These are phyloP conservation scores for Medicago arabica DNA, from an alignment of 306 rosid species.

Conservation along the genomic window DNA sequence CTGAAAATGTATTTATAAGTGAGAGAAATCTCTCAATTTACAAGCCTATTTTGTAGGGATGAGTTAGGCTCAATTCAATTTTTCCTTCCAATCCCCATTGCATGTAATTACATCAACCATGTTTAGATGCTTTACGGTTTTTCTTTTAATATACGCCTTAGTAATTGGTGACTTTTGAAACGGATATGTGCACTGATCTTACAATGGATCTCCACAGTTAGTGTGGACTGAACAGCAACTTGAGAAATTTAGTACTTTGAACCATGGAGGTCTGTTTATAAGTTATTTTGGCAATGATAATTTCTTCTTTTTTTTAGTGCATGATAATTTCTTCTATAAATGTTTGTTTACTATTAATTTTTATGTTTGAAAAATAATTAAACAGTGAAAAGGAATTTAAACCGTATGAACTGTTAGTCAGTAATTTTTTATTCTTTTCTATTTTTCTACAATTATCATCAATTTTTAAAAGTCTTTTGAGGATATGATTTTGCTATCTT, in stretches of 20 bases:
- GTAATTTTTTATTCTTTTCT: background rate
- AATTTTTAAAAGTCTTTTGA: background rate
- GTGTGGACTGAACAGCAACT: background rate
- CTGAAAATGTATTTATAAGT: no score
- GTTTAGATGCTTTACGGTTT: no score
- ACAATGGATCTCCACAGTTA: background rate
- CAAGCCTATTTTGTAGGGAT: no score
- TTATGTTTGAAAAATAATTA: background rate
- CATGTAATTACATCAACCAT: no score
- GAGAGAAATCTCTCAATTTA: no score
- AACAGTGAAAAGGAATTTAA: background rate
- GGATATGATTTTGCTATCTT: slow-evolving; percentile 2
- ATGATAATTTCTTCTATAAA: no score
- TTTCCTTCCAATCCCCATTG: no score
- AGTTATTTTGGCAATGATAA: background rate
- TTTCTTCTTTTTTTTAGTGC: background rate
- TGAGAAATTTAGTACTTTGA: slow-evolving; percentile 1
- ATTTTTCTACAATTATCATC: slow-evolving; percentile 7
- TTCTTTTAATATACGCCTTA: background rate
- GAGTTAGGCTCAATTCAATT: no score
- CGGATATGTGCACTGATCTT: background rate
- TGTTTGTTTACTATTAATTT: background rate
- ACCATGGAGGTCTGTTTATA: background rate
- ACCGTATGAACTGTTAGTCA: background rate
- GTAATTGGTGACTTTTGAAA: background rate